A percentile compares a stretch with the other conserved stretches of the same genome.
These are phyloP conservation scores for Tylopilus sp. DNA, from an alignment of 768 basidiomycete genomes.

Conservation along the genomic window DNA sequence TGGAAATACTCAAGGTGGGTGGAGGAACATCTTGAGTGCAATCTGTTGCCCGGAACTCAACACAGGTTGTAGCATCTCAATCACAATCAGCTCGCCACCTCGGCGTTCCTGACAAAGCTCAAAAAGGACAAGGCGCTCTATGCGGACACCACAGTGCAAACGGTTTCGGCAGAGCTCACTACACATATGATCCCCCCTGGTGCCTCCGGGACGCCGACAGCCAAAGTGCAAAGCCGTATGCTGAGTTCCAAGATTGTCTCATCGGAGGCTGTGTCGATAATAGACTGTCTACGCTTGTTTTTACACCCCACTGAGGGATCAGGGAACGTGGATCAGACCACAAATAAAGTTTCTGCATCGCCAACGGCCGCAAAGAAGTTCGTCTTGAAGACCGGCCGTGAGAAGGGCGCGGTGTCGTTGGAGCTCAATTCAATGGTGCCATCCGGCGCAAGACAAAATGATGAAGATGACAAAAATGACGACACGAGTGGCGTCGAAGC, in stretches of 20 bases:
- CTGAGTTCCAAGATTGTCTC: constrained; percentile 77
- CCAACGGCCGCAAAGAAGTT: constrained; percentile 11
- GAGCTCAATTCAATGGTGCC: neutral
- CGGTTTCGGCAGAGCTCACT: constrained; percentile 45
- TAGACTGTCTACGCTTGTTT: constrained; percentile 48
- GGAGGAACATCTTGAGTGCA: neutral
- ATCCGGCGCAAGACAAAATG: constrained; percentile 14
- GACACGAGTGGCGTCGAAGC: constrained; percentile 6
- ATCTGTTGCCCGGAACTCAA: neutral
- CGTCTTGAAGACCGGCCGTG: neutral
- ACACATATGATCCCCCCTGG: constrained; percentile 32
- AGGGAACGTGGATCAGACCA: constrained; percentile 15
- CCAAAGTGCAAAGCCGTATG: constrained; percentile 68
- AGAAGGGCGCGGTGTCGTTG: constrained; percentile 1
- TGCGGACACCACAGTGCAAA: constrained; percentile 45
- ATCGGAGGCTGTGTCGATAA: constrained; percentile 46
- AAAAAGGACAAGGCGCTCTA: constrained; percentile 65
- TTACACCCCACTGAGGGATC: constrained; percentile 30
- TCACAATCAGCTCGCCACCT: constrained; percentile 54
- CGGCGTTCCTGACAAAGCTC: constrained; percentile 69
- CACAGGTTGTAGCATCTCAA: constrained; percentile 45
- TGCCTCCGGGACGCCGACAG: constrained; percentile 40
- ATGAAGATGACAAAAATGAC: constrained; percentile 30
- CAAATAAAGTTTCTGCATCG: constrained; percentile 13
- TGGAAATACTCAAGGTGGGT: constrained; percentile 63